phyloP scores from a whole-genome alignment of 441 rosid species.

The Corymbia citriodora region DNA sequence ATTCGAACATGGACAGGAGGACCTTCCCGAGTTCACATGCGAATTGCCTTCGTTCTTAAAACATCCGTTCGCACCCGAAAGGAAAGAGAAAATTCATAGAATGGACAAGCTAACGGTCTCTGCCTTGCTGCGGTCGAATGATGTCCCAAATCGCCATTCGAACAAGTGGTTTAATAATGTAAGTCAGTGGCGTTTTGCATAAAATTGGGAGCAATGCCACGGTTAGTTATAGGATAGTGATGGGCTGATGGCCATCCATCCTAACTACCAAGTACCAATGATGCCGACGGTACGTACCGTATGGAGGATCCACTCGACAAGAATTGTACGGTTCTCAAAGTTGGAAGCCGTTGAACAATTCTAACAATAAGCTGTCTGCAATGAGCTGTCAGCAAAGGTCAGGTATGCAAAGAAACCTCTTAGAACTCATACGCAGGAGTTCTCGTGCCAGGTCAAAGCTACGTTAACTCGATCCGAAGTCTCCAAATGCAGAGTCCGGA shows the following conservation, averaged over 20 bases:
- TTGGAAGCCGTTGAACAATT: not conserved
- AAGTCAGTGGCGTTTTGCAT: not conserved
- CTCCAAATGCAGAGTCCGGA: not conserved
- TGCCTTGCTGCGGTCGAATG: not conserved
- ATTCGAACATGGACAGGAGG: not conserved
- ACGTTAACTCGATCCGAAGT: not conserved
- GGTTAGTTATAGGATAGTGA: not conserved
- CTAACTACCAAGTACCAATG: not conserved
- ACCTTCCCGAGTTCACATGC: not conserved
- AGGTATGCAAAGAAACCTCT: not conserved
- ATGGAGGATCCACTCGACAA: not conserved
- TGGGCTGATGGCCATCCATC: not conserved
- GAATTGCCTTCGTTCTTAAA: not conserved
- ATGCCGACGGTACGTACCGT: not conserved
- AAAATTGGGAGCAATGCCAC: not conserved
- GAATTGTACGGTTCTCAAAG: not conserved
- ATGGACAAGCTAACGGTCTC: not conserved
- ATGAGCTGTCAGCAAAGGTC: not conserved
- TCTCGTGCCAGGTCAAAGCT: not conserved
- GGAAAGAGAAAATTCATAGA: not conserved
- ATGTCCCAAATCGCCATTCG: not conserved
- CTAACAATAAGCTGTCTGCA: not conserved
- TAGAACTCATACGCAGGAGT: not conserved
- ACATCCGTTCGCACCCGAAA: not conserved
- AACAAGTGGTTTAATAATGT: not conserved